These are phyloP conservation scores for Russula abietina DNA, from an alignment of 768 basidiomycete species.

Conservation along the genomic window DNA sequence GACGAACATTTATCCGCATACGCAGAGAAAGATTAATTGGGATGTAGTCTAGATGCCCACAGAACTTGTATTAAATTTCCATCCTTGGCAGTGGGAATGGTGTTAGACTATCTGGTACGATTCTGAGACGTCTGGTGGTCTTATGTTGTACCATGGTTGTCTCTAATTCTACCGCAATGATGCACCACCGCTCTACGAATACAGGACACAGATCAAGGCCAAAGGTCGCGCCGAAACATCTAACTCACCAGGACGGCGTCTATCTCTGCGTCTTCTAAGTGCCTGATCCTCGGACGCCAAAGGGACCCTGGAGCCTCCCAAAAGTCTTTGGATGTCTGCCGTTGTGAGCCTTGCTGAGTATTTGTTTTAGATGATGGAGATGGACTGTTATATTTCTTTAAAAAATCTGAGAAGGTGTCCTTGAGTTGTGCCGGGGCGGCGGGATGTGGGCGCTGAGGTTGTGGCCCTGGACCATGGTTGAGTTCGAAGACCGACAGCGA, in stretches of 20 bases:
- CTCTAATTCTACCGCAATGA: conserved; percentile 35
- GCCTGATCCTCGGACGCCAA: conserved; percentile 46
- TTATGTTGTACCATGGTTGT: neutral
- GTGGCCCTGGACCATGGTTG: conserved; percentile 27
- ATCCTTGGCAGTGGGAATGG: neutral
- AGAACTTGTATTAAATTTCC: neutral
- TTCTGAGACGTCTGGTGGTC: neutral
- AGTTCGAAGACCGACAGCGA: neutral
- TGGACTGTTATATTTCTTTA: conserved; percentile 33
- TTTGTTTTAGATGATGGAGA: neutral
- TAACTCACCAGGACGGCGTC: conserved; percentile 53
- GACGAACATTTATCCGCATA: conserved; percentile 78
- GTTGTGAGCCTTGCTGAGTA: neutral
- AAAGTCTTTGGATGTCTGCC: conserved; percentile 38
- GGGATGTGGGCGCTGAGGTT: conserved; percentile 52
- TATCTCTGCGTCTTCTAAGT: conserved; percentile 54
- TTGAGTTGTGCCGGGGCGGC: conserved; percentile 59
- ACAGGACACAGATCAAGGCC: neutral
- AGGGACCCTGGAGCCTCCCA: conserved; percentile 64
- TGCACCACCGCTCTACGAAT: conserved; percentile 60
- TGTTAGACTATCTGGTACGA: neutral
- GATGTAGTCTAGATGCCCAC: neutral
- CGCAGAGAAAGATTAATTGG: conserved; percentile 75
- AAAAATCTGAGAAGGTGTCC: conserved; percentile 42
- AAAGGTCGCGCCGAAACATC: conserved; percentile 26